Conservation (phyloP, 2,329 filamentous ascomycete species). For the Emergomyces africanus region DNA sequence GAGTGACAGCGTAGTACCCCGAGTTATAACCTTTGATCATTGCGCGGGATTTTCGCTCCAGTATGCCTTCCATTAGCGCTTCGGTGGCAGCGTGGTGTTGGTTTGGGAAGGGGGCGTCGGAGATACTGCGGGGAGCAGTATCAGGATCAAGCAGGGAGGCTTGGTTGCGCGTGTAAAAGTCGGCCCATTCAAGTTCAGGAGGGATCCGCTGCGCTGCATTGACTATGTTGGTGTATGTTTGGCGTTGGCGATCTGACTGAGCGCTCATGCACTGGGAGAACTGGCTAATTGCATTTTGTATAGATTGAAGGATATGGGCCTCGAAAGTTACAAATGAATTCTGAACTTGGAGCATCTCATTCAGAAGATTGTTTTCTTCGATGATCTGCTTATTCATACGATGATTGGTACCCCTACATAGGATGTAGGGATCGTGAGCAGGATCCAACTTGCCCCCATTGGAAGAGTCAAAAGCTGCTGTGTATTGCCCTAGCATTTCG, state of each 20-base stretch:
- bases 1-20: slow-evolving; percentile 82
- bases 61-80: slow-evolving; percentile 70
- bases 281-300: slow-evolving; percentile 70
- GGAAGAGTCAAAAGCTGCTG: slow-evolving; percentile 61
- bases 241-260: slow-evolving; percentile 69
- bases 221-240: slow-evolving; percentile 75
- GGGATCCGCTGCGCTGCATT: slow-evolving; percentile 63
- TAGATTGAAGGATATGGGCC: slow-evolving; percentile 64
- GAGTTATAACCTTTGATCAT: slow-evolving; percentile 66
- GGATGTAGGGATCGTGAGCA: slow-evolving; percentile 73
- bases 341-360: slow-evolving; percentile 86
- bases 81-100: slow-evolving; percentile 69
- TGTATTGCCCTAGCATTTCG: slow-evolving; percentile 78
- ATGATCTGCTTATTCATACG: slow-evolving; percentile 80
- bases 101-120: slow-evolving; percentile 73
- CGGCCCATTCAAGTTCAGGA: slow-evolving; percentile 80
- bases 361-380: slow-evolving; percentile 91
- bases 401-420: slow-evolving; percentile 69
- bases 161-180: slow-evolving; percentile 61
- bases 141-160: slow-evolving; percentile 66
- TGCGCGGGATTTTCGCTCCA: slow-evolving; percentile 85
- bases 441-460: slow-evolving; percentile 58
- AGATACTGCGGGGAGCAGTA: slow-evolving; percentile 58
- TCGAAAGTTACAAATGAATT: slow-evolving; percentile 82
- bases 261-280: slow-evolving; percentile 71